Percentiles rank a stretch among this genome's conserved stretches.
phyloP scores from a whole-genome alignment of 1,284 basidiomycete species.

The Ganoderma multipileum region DNA sequence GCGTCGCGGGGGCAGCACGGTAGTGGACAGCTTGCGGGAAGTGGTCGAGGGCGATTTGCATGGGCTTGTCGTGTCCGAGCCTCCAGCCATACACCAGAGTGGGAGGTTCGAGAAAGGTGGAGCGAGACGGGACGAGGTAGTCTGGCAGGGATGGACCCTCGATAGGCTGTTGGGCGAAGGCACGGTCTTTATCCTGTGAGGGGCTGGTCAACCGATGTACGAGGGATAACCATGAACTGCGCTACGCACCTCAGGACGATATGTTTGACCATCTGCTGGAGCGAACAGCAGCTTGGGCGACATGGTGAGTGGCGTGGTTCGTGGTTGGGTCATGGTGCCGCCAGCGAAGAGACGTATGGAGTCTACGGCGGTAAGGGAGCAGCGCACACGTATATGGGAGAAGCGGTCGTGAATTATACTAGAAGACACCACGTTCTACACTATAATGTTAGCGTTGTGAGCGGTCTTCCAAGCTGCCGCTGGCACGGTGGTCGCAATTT shows the following conservation, averaged over 20 bases:
- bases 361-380: no score
- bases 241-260: not conserved
- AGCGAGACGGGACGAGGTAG: not conserved
- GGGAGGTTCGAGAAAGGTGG: not conserved
- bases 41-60: not conserved
- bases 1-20: not conserved
- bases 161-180: not conserved
- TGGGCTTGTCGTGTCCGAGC: not conserved
- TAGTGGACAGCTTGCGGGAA: not conserved
- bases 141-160: not conserved
- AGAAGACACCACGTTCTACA: no score
- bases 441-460: no score
- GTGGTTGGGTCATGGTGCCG: not conserved
- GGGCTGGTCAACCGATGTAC: not conserved
- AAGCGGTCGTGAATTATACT: not conserved
- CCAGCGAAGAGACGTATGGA: not conserved
- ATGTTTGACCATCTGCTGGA: not conserved
- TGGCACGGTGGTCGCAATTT: no score
- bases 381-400: no score
- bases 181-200: not conserved
- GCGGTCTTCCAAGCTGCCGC: no score
- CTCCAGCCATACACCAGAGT: constrained; percentile 7
- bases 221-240: not conserved
- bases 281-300: not conserved
- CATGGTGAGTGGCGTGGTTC: not conserved